A percentile compares a stretch with the other conserved stretches of the same genome.
Conservation (phyloP, 164 flowering plant species). For the Stephania cephalantha region DNA sequence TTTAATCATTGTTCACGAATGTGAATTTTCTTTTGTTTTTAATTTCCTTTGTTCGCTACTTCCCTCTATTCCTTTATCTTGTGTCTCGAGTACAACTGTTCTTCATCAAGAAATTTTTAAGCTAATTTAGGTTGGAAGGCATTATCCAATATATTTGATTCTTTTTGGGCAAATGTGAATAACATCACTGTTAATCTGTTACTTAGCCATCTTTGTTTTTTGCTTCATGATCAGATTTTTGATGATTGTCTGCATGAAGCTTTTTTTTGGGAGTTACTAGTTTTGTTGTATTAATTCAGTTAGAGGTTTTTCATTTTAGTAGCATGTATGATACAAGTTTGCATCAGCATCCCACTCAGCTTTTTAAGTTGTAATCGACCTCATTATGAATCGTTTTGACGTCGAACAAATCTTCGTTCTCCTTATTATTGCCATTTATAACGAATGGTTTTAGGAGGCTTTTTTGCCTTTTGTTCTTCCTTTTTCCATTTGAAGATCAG, state of each 20-base stretch:
- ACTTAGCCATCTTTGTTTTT: not conserved
- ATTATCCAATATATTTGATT: not conserved
- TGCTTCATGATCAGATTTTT: not conserved
- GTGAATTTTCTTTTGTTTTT: not conserved
- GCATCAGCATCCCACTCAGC: not conserved
- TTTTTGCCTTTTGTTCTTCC: too few relatives aligned
- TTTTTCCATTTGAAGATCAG: too few relatives aligned
- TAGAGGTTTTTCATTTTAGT: not conserved
- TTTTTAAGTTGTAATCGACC: not conserved
- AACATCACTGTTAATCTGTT: not conserved
- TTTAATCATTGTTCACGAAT: too few relatives aligned
- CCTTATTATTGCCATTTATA: not conserved
- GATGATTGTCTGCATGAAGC: not conserved
- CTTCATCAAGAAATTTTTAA: not conserved
- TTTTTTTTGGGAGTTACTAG: not conserved
- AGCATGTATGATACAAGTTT: too few relatives aligned
- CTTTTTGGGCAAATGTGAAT: not conserved
- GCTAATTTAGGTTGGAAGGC: not conserved
- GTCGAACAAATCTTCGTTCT: not conserved
- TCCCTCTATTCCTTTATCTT: too few relatives aligned
- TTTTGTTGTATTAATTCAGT: not conserved
- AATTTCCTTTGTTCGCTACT: too few relatives aligned
- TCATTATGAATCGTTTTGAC: not conserved
- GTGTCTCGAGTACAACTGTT: not conserved
- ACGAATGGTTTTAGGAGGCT: not conserved